Conservation (phyloP, 2,329 filamentous ascomycete species). For the Lasiodiplodia citricola region DNA sequence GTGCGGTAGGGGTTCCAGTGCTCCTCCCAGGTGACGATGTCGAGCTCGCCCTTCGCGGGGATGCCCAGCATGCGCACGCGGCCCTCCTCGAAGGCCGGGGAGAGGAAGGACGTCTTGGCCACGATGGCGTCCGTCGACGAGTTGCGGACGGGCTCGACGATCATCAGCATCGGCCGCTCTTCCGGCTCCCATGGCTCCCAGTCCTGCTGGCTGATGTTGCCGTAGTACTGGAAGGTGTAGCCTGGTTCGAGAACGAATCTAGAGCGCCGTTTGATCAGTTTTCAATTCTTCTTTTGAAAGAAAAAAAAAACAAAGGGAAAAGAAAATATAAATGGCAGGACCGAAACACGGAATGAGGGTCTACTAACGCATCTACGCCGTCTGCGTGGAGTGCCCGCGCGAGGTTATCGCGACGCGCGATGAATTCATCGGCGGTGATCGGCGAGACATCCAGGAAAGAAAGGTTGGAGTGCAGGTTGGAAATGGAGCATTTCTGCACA, state of each 20-base stretch:
- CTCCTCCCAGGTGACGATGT: slow-evolving; percentile 66
- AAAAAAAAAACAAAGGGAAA: too few relatives aligned
- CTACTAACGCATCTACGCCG: slow-evolving; percentile 53
- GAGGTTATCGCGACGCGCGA: slow-evolving; percentile 61
- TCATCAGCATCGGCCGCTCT: slow-evolving; percentile 67
- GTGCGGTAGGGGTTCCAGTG: slow-evolving; percentile 69
- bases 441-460: slow-evolving; percentile 60
- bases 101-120: slow-evolving; percentile 64
- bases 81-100: slow-evolving; percentile 66
- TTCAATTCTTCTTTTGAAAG: background rate
- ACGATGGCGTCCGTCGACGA: slow-evolving; percentile 39
- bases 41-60: slow-evolving; percentile 56
- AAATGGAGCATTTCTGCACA: slow-evolving; percentile 59
- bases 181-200: slow-evolving; percentile 72
- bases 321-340: background rate
- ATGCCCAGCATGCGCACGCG: slow-evolving; percentile 65
- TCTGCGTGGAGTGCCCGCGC: slow-evolving; percentile 60
- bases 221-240: slow-evolving; percentile 69
- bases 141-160: slow-evolving; percentile 57
- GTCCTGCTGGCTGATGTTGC: slow-evolving; percentile 64
- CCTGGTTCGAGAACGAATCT: slow-evolving; percentile 66
- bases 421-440: slow-evolving; percentile 58
- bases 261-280: background rate
- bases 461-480: slow-evolving; percentile 56
- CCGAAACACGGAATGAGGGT: too few relatives aligned